Evolutionary conservation across 1,284 basidiomycete species (phyloP).

Genomic region (Leccinum insolens): DNA sequence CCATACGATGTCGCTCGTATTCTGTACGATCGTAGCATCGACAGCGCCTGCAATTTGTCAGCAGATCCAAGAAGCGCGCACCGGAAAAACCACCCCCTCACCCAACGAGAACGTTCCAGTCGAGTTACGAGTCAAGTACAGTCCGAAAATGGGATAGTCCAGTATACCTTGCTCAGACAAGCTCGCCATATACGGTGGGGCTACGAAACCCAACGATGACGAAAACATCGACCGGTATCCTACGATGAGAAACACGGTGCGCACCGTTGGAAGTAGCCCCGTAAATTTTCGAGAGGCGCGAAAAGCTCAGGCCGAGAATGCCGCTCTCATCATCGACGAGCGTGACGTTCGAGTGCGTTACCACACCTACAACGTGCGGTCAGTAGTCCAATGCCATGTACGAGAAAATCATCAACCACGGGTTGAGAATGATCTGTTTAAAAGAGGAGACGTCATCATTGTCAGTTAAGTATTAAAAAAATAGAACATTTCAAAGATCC

Average conservation of each 20-base stretch:
- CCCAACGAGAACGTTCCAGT: slow-evolving; percentile 68
- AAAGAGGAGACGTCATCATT: background rate
- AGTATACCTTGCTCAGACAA: slow-evolving; percentile 65
- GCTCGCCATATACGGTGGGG: slow-evolving; percentile 64
- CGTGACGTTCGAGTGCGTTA: slow-evolving; percentile 63
- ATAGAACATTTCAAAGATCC: background rate
- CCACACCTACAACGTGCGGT: slow-evolving; percentile 46
- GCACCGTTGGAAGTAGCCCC: slow-evolving; percentile 52
- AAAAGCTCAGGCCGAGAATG: slow-evolving; percentile 73
- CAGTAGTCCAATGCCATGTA: slow-evolving; percentile 1
- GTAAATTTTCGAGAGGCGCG: slow-evolving; percentile 66
- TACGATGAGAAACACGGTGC: slow-evolving; percentile 20
- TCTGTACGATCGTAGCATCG: slow-evolving; percentile 65
- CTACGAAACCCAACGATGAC: slow-evolving; percentile 37
- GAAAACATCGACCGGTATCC: background rate
- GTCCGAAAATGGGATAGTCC: slow-evolving; percentile 73
- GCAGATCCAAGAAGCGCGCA: background rate
- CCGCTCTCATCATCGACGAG: slow-evolving; percentile 68
- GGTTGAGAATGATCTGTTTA: slow-evolving; percentile 69
- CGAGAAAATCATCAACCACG: slow-evolving; percentile 80
- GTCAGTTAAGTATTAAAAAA: background rate
- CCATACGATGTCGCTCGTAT: slow-evolving; percentile 66
- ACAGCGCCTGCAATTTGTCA: slow-evolving; percentile 57
- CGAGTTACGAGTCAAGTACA: slow-evolving; percentile 60
- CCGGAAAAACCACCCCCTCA: slow-evolving; percentile 29